Percentiles rank a stretch among this genome's conserved stretches.
phyloP scores from a whole-genome alignment of 345 rosid species.

The Psidium guajava region DNA sequence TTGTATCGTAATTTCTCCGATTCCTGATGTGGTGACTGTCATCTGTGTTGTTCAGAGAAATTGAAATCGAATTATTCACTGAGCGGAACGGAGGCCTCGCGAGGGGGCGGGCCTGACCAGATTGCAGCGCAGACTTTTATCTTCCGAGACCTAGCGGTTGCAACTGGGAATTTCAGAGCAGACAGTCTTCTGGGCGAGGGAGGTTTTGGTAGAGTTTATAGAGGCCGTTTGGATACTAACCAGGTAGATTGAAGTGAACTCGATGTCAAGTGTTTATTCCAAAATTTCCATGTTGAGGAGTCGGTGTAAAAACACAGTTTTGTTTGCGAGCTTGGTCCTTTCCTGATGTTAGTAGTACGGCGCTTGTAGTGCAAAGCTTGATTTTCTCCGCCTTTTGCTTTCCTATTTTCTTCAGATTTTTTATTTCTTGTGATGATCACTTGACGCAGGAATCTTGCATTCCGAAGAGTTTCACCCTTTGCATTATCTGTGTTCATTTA shows the following conservation, averaged over 20 bases:
- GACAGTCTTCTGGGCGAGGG: constrained; percentile 87
- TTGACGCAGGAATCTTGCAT: background rate
- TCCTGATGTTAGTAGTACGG: background rate
- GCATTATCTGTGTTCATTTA: background rate
- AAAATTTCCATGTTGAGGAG: background rate
- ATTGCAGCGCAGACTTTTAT: constrained; percentile 62
- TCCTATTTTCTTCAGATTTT: background rate
- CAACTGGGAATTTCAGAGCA: constrained; percentile 69
- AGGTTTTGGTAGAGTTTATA: constrained; percentile 83
- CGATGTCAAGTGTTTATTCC: background rate
- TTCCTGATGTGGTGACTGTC: background rate
- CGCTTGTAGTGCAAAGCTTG: background rate
- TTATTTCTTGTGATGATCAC: background rate
- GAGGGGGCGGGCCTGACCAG: constrained; percentile 34
- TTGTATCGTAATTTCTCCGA: background rate
- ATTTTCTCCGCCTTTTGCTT: background rate
- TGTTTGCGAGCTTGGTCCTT: background rate
- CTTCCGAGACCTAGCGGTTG: constrained; percentile 69
- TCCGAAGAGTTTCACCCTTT: background rate
- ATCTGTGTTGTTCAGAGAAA: constrained; percentile 24
- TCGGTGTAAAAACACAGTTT: background rate
- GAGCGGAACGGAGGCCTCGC: constrained; percentile 24
- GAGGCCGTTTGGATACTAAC: constrained; percentile 51
- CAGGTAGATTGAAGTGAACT: constrained; percentile 32
- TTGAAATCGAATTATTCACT: constrained; percentile 16